Conservation (phyloP, 106 monocot species). For the Dendrobium chrysotoxum region DNA sequence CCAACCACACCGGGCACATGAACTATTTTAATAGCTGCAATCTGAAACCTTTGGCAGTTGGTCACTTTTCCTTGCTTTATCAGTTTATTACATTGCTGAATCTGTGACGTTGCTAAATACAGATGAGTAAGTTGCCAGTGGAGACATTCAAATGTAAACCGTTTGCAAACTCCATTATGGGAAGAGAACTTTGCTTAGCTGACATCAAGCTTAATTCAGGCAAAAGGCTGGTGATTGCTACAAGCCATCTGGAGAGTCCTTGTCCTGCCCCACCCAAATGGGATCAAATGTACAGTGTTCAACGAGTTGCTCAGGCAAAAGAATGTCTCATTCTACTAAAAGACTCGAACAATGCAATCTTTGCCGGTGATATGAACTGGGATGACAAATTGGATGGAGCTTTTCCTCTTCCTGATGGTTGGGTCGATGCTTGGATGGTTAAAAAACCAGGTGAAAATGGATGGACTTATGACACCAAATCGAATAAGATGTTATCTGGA, state of each 20-base stretch:
- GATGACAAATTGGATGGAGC: slow-evolving; percentile 62
- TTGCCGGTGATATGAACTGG: slow-evolving; percentile 81
- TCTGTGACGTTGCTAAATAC: not conserved
- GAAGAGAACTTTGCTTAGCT: slow-evolving; percentile 55
- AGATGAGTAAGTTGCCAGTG: slow-evolving; percentile 65
- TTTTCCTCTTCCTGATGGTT: slow-evolving; percentile 40
- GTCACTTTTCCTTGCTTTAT: no score
- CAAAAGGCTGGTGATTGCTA: slow-evolving; percentile 38
- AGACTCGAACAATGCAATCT: slow-evolving; percentile 37
- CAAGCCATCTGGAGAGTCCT: slow-evolving; percentile 69
- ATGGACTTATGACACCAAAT: slow-evolving; percentile 64
- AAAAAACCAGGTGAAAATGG: slow-evolving; percentile 44
- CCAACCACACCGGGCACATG: no score
- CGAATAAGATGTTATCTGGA: slow-evolving; percentile 48
- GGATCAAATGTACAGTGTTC: slow-evolving; percentile 57
- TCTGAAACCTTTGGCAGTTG: no score
- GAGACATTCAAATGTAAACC: slow-evolving; percentile 39
- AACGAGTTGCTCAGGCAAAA: slow-evolving; percentile 52
- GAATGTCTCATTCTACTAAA: slow-evolving; percentile 34
- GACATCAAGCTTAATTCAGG: slow-evolving; percentile 22
- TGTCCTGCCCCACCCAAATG: slow-evolving; percentile 54
- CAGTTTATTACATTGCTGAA: no score
- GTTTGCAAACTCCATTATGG: slow-evolving; percentile 57
- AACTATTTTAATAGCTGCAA: no score
- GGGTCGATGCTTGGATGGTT: slow-evolving; percentile 54